These are phyloP conservation scores for Magnusiomyces tetraspermus DNA, from an alignment of 1,139 yeast genomes.

Conservation along the genomic window DNA sequence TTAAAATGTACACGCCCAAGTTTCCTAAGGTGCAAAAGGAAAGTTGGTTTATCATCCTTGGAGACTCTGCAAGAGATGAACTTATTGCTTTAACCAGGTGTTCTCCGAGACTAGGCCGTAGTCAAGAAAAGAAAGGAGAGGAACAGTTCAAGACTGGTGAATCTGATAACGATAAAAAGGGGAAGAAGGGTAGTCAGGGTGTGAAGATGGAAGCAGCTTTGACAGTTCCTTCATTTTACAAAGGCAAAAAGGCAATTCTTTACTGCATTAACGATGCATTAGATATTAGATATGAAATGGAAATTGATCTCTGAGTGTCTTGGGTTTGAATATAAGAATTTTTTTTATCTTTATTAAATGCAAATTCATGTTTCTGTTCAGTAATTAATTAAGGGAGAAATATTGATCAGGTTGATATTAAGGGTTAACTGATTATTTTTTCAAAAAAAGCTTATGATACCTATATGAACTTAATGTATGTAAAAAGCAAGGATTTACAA, in stretches of 20 bases:
- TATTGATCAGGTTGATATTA: too few relatives aligned
- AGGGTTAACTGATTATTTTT: too few relatives aligned
- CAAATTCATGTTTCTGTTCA: too few relatives aligned
- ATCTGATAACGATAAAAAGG: not conserved
- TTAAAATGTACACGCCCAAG: constrained; percentile 62
- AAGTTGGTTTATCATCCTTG: constrained; percentile 76
- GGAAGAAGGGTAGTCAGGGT: not conserved
- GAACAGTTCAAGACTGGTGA: not conserved
- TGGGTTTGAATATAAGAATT: not conserved
- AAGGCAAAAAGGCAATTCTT: constrained; percentile 10
- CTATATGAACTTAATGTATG: too few relatives aligned
- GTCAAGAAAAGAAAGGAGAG: not conserved
- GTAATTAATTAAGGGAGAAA: too few relatives aligned
- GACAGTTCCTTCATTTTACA: constrained; percentile 11
- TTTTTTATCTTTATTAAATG: not conserved
- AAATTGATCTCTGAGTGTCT: too few relatives aligned
- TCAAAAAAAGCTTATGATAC: too few relatives aligned
- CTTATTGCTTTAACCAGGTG: constrained; percentile 23
- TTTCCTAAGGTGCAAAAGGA: constrained; percentile 91
- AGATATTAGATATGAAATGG: constrained; percentile 15
- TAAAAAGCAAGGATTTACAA: too few relatives aligned
- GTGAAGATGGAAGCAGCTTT: constrained; percentile 10
- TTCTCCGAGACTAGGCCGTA: constrained; percentile 9
- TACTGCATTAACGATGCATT: constrained; percentile 22
- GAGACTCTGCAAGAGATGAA: constrained; percentile 32